Evolutionary conservation across 2,329 filamentous ascomycete genomes (phyloP).

Genomic region (Nemania sp.): DNA sequence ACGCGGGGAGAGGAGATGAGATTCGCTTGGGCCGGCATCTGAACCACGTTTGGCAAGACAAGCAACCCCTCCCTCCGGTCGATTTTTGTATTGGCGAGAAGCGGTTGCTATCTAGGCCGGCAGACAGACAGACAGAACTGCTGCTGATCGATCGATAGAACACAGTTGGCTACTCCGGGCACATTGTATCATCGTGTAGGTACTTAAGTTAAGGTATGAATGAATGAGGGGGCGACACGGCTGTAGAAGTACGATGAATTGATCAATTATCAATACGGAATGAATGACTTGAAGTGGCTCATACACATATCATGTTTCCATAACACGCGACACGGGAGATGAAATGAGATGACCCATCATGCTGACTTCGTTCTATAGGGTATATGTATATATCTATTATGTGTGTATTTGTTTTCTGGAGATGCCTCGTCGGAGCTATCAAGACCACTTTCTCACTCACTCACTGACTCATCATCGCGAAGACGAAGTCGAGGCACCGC

Average conservation of each 20-base stretch:
- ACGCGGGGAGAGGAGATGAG: not conserved
- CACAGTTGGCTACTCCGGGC: slow-evolving; percentile 23
- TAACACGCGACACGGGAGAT: not conserved
- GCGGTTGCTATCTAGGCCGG: slow-evolving; percentile 6
- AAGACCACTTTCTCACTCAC: not conserved
- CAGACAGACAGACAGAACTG: too few relatives aligned
- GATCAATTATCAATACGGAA: slow-evolving; percentile 7
- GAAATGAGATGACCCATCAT: not conserved
- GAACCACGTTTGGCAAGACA: slow-evolving; percentile 1
- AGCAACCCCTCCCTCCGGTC: not conserved
- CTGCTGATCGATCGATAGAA: slow-evolving; percentile 7
- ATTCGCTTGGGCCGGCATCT: not conserved
- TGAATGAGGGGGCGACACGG: slow-evolving; percentile 17
- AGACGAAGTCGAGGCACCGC: slow-evolving; percentile 26
- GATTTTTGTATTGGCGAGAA: not conserved
- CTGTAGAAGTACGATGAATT: slow-evolving; percentile 30
- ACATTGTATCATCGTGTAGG: slow-evolving; percentile 21
- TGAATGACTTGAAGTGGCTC: too few relatives aligned
- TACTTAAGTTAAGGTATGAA: too few relatives aligned
- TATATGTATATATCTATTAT: slow-evolving; percentile 15
- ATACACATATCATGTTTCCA: not conserved
- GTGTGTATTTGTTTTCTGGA: not conserved
- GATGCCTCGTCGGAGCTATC: not conserved
- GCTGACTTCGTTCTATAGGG: slow-evolving; percentile 19
- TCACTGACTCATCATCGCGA: slow-evolving; percentile 10